Evolutionary conservation across 306 rosid genomes (phyloP).

Genomic region (Carpinus fangiana): DNA sequence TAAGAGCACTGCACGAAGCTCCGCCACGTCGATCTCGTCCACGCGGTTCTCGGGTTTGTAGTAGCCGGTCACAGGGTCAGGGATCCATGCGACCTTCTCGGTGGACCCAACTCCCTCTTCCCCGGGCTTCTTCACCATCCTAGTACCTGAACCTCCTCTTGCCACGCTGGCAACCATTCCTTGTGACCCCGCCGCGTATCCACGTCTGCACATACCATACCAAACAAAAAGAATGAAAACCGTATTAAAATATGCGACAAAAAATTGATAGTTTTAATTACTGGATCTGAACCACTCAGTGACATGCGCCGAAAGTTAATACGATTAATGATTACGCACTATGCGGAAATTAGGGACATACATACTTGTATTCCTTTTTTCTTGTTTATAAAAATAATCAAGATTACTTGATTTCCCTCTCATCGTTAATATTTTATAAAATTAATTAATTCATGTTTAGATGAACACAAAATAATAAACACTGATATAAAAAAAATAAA

Average conservation of each 20-base stretch:
- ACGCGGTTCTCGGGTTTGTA: constrained; percentile 69
- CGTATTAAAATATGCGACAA: too few species aligned
- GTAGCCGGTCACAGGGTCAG: constrained; percentile 85
- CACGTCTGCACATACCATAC: constrained; percentile 52
- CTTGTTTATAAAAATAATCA: background rate
- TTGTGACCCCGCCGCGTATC: constrained; percentile 57
- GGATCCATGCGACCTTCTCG: constrained; percentile 80
- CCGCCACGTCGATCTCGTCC: constrained; percentile 71
- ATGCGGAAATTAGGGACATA: background rate
- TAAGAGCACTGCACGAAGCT: constrained; percentile 63
- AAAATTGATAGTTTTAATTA: background rate
- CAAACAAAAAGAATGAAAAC: too few species aligned
- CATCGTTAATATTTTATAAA: background rate
- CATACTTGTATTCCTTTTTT: background rate
- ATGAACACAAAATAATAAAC: too few species aligned
- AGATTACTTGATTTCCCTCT: background rate
- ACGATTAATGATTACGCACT: background rate
- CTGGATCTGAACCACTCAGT: background rate
- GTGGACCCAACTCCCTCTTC: constrained; percentile 33
- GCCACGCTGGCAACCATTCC: constrained; percentile 42
- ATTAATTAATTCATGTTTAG: too few species aligned
- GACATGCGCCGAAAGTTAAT: constrained; percentile 9
- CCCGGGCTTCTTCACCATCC: constrained; percentile 40
- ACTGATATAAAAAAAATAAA: too few species aligned
- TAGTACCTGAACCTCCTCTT: constrained; percentile 30